phyloP scores from a whole-genome alignment of 768 basidiomycete genomes.

The Lactarius evosmus region DNA sequence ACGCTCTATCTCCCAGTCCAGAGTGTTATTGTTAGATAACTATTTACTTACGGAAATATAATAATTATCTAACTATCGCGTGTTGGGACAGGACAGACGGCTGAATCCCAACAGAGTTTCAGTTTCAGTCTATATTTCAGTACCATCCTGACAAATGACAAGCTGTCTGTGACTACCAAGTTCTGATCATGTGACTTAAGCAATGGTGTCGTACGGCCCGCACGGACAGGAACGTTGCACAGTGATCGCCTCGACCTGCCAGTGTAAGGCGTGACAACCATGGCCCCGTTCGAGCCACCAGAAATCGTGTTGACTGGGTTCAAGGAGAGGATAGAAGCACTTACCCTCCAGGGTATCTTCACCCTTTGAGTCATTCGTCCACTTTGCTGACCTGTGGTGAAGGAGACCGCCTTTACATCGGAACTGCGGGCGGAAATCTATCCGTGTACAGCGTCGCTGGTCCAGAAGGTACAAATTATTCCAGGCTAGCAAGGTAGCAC shows the following conservation, averaged over 20 bases:
- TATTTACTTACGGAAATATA: too few relatives aligned
- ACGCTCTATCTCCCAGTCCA: too few relatives aligned
- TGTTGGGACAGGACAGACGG: too few relatives aligned
- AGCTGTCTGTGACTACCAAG: too few relatives aligned
- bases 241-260: too few relatives aligned
- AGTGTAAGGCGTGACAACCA: too few relatives aligned
- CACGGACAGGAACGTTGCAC: neutral
- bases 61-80: too few relatives aligned
- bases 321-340: slow-evolving; percentile 25
- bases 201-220: neutral
- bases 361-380: too few relatives aligned
- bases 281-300: slow-evolving; percentile 28
- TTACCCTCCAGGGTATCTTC: slow-evolving; percentile 22
- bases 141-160: too few relatives aligned
- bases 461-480: slow-evolving; percentile 36
- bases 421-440: slow-evolving; percentile 55
- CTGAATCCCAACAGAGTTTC: too few relatives aligned
- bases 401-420: slow-evolving; percentile 61
- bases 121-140: too few relatives aligned
- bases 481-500: slow-evolving; percentile 1
- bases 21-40: too few relatives aligned
- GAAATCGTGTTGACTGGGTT: slow-evolving; percentile 18
- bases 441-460: slow-evolving; percentile 49
- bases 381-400: slow-evolving; percentile 8
- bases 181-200: slow-evolving; percentile 10